Percentiles rank a stretch among this genome's conserved stretches.
Evolutionary conservation across 1,139 yeast genomes (phyloP).

Genomic region (Magnusiomyces sp.): DNA sequence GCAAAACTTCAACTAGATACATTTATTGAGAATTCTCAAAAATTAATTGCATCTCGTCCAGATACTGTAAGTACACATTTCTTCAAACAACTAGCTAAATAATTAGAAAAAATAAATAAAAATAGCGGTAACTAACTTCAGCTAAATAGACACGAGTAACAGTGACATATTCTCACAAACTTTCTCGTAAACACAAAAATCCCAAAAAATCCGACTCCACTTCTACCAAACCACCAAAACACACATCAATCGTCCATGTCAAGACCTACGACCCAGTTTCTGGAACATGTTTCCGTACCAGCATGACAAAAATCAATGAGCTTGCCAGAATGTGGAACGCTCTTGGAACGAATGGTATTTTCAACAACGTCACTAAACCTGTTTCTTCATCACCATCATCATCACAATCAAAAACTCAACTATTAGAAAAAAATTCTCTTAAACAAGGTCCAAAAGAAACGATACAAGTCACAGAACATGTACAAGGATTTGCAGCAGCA

Average conservation of each 20-base stretch:
- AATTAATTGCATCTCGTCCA: slow-evolving; percentile 43
- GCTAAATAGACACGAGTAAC: slow-evolving; percentile 35
- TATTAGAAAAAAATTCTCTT: background rate
- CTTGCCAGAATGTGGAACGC: slow-evolving; percentile 70
- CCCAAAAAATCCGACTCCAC: background rate
- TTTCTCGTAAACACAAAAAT: background rate
- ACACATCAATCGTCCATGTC: slow-evolving; percentile 42
- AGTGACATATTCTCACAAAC: slow-evolving; percentile 39
- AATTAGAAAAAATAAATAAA: slow-evolving; percentile 2
- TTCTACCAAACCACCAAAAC: slow-evolving; percentile 15
- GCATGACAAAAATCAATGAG: slow-evolving; percentile 63
- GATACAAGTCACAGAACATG: background rate
- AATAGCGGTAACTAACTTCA: slow-evolving; percentile 7
- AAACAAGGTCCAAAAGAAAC: background rate
- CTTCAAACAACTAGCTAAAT: background rate
- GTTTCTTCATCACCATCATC: too few relatives aligned
- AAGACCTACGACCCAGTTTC: slow-evolving; percentile 65
- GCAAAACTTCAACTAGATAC: slow-evolving; percentile 39
- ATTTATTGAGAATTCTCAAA: slow-evolving; percentile 42
- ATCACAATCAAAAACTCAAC: background rate
- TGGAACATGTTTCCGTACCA: slow-evolving; percentile 58
- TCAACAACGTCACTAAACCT: background rate
- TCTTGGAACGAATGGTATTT: slow-evolving; percentile 83
- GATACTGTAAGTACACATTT: slow-evolving; percentile 31
- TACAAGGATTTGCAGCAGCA: background rate